Conservation (phyloP, 1,284 basidiomycete genomes). For the Trichosporon sp. region DNA sequence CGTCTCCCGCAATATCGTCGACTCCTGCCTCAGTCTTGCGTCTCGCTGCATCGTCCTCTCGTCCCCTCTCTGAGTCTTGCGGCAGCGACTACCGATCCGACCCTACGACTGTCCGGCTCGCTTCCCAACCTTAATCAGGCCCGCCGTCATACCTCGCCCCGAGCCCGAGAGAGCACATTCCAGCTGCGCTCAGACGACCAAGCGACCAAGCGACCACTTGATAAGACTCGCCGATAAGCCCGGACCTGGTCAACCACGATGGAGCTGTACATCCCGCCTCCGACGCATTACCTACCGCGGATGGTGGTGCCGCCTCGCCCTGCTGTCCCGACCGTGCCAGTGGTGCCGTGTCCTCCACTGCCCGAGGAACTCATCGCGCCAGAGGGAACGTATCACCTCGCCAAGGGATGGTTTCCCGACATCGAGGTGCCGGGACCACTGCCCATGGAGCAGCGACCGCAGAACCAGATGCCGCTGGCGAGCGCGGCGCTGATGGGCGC, state of each 20-base stretch:
- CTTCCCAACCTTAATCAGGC: neutral
- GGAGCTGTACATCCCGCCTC: conserved; percentile 40
- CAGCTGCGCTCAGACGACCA: neutral
- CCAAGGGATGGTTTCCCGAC: conserved; percentile 31
- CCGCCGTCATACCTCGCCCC: neutral
- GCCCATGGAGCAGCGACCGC: conserved; percentile 15
- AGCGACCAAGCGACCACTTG: neutral
- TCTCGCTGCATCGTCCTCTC: neutral
- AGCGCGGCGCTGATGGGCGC: conserved; percentile 30
- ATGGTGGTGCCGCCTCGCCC: conserved; percentile 30
- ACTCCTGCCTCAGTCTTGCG: neutral
- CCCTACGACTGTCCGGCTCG: neutral
- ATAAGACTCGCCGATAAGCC: neutral
- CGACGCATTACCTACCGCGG: conserved; percentile 28
- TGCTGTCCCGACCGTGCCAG: conserved; percentile 33
- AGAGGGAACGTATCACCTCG: conserved; percentile 38
- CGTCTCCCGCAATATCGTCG: too few relatives aligned
- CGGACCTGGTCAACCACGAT: conserved; percentile 11
- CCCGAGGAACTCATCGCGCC: conserved; percentile 39
- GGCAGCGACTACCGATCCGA: neutral
- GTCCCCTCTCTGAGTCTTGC: neutral
- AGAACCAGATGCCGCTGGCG: neutral
- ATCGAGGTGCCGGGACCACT: conserved; percentile 35
- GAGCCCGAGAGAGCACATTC: neutral
- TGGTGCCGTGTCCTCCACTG: conserved; percentile 34